A percentile compares a stretch with the other conserved stretches of the same genome.
These are phyloP conservation scores for Trypethelium eluteriae DNA, from an alignment of 495 filamentous ascomycete genomes.

Conservation along the genomic window DNA sequence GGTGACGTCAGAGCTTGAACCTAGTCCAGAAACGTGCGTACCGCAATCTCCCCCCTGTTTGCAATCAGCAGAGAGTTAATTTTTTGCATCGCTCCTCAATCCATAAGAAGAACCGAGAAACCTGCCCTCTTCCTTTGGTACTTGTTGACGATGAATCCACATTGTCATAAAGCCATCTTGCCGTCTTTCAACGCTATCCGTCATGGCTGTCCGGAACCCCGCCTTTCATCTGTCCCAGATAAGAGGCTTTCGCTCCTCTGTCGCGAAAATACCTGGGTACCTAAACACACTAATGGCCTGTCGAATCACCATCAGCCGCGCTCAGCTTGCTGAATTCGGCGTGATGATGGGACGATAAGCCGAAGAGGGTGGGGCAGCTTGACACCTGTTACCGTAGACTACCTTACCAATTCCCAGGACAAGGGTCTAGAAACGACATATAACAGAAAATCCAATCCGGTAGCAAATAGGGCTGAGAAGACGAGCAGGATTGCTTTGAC, in stretches of 20 bases:
- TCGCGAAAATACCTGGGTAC: not conserved
- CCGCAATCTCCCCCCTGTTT: conserved; percentile 56
- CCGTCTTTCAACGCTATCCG: not conserved
- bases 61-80: conserved; percentile 30
- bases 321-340: not conserved
- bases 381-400: not conserved
- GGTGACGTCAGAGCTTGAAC: conserved; percentile 21
- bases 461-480: no score
- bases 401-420: no score
- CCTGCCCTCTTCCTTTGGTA: not conserved
- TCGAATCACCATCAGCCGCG: not conserved
- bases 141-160: no score
- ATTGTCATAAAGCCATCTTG: not conserved
- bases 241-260: conserved; percentile 2
- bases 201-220: conserved; percentile 5
- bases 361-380: not conserved
- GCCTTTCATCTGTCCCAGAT: conserved; percentile 8
- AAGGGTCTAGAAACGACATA: no score
- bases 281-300: not conserved
- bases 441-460: no score
- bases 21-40: conserved; percentile 35
- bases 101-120: not conserved
- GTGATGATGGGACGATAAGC: not conserved
- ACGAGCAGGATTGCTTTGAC: no score
- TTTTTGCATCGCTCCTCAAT: conserved; percentile 23